Base-by-base conservation (phyloP, 2,329 filamentous ascomycete species). In the Botrytis galanthina region DNA sequence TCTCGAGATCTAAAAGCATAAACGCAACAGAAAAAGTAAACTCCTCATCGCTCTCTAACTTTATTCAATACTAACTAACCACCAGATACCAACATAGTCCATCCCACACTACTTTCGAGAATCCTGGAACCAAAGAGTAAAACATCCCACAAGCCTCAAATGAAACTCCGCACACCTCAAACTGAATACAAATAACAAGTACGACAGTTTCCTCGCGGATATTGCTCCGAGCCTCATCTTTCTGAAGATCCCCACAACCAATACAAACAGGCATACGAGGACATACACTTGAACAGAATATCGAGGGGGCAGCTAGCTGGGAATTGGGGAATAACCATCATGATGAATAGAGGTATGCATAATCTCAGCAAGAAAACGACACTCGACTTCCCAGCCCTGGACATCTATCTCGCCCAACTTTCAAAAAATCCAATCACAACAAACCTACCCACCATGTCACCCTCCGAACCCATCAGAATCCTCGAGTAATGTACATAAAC, bases 301-400 rank as follows among this genome's bases (percentile, higher is more conserved):
- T 10, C 46, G 9, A 18, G 51, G 14, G 3, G 9, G n/a, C 5
- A 57, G 51, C 7, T 29, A 57, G 14, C 4, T 39, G 37, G 37
- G 1, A 39, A 39, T 39, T 14, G 14, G 39, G 39, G 39, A 12
- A 42, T 42, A 14, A 42, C 0, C 12, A 4, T 42, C 12, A 16
- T 42, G 12, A 14, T 42, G 39, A 42, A 4, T 42, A 42, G 39
- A 42, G 12, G 12, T 51, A 51, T 10, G 4, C 26, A 26, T 26
- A n/a, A 14, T n/a, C 22, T 3, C 3, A n/a, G 6, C 1, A n/a
- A 0, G 1, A 29, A 3, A 29, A 29, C 6, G 12, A 54, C 6
- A 16, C n/a, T 18, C 6, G 2, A 18, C n/a, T 54, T 54, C 5
- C 51, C 0, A 16, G 6, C 8, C 51, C 2, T 16, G 1, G 6